phyloP scores from a whole-genome alignment of 75 land plant species.

The Ceratopteris richardii region DNA sequence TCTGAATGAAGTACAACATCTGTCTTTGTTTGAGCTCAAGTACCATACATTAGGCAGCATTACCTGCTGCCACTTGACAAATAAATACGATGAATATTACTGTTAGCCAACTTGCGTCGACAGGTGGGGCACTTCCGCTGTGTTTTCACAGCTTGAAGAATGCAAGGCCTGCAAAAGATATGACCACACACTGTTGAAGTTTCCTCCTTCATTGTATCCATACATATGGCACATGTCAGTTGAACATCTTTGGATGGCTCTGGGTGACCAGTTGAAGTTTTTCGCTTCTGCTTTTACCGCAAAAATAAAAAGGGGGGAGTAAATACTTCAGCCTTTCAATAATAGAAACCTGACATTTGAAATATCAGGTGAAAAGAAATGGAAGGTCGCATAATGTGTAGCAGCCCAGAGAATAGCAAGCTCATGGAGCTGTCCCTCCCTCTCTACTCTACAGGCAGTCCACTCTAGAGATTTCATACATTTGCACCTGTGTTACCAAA shows the following conservation, averaged over 20 bases:
- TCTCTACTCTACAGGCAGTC: no score
- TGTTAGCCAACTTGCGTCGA: conserved; percentile 24
- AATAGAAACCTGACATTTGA: no score
- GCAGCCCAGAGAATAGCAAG: no score
- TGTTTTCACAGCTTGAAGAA: conserved; percentile 24
- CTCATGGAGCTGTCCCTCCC: no score
- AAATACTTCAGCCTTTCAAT: no score
- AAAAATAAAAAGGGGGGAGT: no score
- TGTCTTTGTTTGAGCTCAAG: no score
- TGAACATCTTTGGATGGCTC: conserved; percentile 14
- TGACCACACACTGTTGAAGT: conserved; percentile 50
- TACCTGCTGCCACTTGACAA: conserved; percentile 13
- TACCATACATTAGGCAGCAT: background rate
- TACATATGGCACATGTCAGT: conserved; percentile 39
- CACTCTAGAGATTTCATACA: no score
- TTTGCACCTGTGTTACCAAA: no score
- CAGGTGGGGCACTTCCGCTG: conserved; percentile 51
- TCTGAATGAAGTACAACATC: no score
- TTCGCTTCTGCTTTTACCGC: conserved; percentile 16
- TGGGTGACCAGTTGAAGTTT: background rate
- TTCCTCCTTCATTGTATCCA: conserved; percentile 40
- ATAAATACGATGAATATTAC: conserved; percentile 37
- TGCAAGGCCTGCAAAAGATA: conserved; percentile 39
- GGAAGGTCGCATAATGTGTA: no score
- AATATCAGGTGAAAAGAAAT: no score